A percentile compares a stretch with the other conserved stretches of the same genome.
Evolutionary conservation across 1,284 basidiomycete genomes (phyloP).

Genomic region (Pyrrhoderma lamaoense): DNA sequence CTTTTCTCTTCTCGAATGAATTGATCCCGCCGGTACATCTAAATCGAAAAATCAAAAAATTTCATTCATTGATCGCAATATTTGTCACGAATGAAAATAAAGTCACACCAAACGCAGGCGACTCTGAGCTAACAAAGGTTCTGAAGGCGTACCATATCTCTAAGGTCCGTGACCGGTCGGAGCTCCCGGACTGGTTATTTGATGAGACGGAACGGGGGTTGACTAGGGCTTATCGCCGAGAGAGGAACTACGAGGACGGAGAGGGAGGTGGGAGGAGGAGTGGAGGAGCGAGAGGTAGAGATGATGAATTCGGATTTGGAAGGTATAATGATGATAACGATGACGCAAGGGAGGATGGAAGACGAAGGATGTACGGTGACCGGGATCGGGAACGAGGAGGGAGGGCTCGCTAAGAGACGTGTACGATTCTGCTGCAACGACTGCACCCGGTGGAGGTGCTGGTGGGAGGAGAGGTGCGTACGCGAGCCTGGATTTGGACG

Average conservation of each 20-base stretch:
- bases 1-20: too few species aligned
- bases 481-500: background rate
- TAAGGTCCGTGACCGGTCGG: slow-evolving; percentile 47
- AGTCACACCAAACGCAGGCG: slow-evolving; percentile 26
- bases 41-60: background rate
- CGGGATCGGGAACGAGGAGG: background rate
- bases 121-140: slow-evolving; percentile 53
- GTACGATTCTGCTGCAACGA: slow-evolving; percentile 4
- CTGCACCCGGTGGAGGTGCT: background rate
- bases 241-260: background rate
- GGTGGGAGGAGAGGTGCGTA: background rate
- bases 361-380: background rate
- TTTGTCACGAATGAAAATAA: background rate
- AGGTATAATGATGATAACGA: background rate
- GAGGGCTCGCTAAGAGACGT: slow-evolving; percentile 5
- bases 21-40: too few species aligned
- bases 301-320: too few species aligned
- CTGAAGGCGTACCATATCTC: slow-evolving; percentile 62
- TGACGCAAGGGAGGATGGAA: background rate
- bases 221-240: slow-evolving; percentile 16
- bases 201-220: slow-evolving; percentile 42
- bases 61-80: too few species aligned
- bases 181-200: slow-evolving; percentile 66
- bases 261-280: background rate
- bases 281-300: background rate